Evolutionary conservation across 176 grass and related monocot species (phyloP).

Genomic region (Dendrocalamus sinicus): DNA sequence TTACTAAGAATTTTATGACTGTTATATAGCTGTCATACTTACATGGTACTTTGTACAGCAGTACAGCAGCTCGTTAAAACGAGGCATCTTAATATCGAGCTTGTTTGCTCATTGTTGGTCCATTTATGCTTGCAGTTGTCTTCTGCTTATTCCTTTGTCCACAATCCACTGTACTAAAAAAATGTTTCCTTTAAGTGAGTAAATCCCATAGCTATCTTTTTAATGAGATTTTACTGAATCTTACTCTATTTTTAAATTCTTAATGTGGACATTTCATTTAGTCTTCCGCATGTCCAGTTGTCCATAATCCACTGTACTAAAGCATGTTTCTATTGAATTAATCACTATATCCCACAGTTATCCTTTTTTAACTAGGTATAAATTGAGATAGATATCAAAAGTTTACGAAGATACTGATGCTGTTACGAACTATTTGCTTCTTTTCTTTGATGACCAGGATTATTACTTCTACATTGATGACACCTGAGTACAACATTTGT

Average conservation of each 20-base stretch:
- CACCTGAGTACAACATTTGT: constrained; percentile 44
- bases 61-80: background rate
- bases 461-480: constrained; percentile 51
- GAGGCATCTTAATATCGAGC: background rate
- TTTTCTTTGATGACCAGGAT: constrained; percentile 40
- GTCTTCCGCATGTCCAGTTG: background rate
- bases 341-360: background rate
- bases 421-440: background rate
- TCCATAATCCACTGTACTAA: background rate
- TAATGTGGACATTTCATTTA: background rate
- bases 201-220: background rate
- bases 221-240: background rate
- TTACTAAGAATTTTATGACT: background rate
- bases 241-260: background rate
- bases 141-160: constrained; percentile 10
- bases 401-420: background rate
- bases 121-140: background rate
- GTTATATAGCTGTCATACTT: background rate
- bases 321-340: constrained; percentile 13
- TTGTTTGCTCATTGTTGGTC: constrained; percentile 6
- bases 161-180: background rate
- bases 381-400: background rate
- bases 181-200: background rate
- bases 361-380: background rate
- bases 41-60: background rate